A percentile compares a stretch with the other conserved stretches of the same genome.
Evolutionary conservation across 768 basidiomycete genomes (phyloP).

Genomic region (Trametes gibbosa): DNA sequence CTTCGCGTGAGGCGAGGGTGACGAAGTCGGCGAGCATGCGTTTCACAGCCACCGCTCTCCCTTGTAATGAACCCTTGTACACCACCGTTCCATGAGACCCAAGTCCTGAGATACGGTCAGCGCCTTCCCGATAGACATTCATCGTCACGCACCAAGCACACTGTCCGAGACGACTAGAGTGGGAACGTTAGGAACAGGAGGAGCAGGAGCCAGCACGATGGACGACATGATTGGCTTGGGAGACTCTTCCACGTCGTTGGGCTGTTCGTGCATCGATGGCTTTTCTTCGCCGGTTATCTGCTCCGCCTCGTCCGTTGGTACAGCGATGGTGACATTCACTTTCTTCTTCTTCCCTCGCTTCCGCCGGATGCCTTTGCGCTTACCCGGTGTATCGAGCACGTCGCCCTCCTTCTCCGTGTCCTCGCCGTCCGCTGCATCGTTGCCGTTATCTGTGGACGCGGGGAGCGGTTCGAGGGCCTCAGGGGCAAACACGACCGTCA

Average conservation of each 20-base stretch:
- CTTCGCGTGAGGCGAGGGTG: constrained; percentile 90
- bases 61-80: constrained; percentile 91
- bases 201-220: constrained; percentile 24
- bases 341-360: constrained; percentile 34
- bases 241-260: constrained; percentile 12
- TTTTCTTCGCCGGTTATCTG: constrained; percentile 23
- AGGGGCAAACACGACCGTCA: constrained; percentile 12
- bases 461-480: constrained; percentile 11
- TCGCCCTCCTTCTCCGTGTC: constrained; percentile 51
- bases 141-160: constrained; percentile 58
- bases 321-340: constrained; percentile 14
- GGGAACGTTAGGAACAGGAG: constrained; percentile 30
- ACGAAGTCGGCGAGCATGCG: constrained; percentile 94
- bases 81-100: constrained; percentile 98
- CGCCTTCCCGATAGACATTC: background rate
- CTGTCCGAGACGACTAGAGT: constrained; percentile 72
- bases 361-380: constrained; percentile 31
- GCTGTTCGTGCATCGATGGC: constrained; percentile 1
- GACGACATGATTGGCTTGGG: constrained; percentile 10
- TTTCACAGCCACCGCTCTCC: constrained; percentile 97
- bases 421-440: constrained; percentile 35
- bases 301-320: constrained; percentile 14
- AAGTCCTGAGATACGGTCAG: constrained; percentile 53
- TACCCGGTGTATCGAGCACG: constrained; percentile 42
- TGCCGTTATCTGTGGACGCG: background rate